Evolutionary conservation across 345 rosid genomes (phyloP).

Genomic region (Gossypium stocksii): DNA sequence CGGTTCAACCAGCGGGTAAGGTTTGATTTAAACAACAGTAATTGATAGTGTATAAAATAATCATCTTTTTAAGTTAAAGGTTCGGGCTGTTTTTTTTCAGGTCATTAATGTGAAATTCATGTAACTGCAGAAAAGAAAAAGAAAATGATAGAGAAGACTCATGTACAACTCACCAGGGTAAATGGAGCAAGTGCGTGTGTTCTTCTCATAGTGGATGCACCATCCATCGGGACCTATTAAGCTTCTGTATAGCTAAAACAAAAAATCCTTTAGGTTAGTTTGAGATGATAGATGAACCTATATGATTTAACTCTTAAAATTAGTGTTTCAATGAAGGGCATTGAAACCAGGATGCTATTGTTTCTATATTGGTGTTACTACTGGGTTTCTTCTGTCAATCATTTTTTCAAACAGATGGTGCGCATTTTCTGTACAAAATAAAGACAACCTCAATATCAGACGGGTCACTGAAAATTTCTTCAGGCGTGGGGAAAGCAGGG

Average conservation of each 20-base stretch:
- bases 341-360: background rate
- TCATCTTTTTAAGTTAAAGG: too few species aligned
- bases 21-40: too few species aligned
- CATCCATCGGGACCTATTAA: slow-evolving; percentile 75
- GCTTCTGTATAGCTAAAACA: slow-evolving; percentile 58
- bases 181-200: slow-evolving; percentile 81
- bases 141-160: background rate
- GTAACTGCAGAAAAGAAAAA: too few species aligned
- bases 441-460: slow-evolving; percentile 50
- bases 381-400: background rate
- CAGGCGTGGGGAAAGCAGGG: slow-evolving; percentile 66
- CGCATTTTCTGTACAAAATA: background rate
- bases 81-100: too few species aligned
- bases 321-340: background rate
- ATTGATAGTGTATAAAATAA: too few species aligned
- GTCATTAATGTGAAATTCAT: too few species aligned
- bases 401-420: slow-evolving; percentile 44
- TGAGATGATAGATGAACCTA: background rate
- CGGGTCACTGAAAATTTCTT: slow-evolving; percentile 64
- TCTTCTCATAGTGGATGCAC: slow-evolving; percentile 70
- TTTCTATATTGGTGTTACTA: background rate
- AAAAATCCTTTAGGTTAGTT: too few species aligned
- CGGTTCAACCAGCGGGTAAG: too few species aligned
- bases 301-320: background rate
- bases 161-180: slow-evolving; percentile 73